Evolutionary conservation across 2,329 filamentous ascomycete genomes (phyloP).

Genomic region (Didymella pinodella): DNA sequence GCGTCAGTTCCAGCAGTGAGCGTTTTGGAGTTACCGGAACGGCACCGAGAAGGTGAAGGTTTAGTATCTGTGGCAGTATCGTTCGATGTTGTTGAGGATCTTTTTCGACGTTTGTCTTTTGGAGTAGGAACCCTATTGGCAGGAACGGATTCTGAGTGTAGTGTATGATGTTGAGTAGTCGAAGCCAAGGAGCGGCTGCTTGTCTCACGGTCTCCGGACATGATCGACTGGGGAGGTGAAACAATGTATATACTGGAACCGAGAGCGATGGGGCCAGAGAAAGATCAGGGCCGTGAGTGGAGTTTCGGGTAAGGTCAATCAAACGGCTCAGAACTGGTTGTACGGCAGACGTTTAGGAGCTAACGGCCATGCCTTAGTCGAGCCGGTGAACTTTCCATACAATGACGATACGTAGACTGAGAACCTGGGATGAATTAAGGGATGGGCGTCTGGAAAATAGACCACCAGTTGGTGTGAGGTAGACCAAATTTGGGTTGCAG

Average conservation of each 20-base stretch:
- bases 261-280: conserved; percentile 36
- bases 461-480: conserved; percentile 34
- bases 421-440: conserved; percentile 43
- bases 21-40: conserved; percentile 36
- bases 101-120: conserved; percentile 32
- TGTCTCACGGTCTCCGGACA: conserved; percentile 46
- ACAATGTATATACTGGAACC: conserved; percentile 45
- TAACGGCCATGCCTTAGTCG: conserved; percentile 43
- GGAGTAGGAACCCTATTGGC: conserved; percentile 23
- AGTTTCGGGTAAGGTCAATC: conserved; percentile 36
- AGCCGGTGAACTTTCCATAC: conserved; percentile 38
- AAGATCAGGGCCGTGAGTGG: conserved; percentile 46
- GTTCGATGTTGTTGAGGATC: conserved; percentile 39
- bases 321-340: conserved; percentile 45
- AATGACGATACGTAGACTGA: conserved; percentile 41
- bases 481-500: conserved; percentile 37
- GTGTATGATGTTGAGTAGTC: conserved; percentile 28
- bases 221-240: conserved; percentile 38
- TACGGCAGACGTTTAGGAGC: conserved; percentile 43
- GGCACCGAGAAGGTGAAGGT: conserved; percentile 37
- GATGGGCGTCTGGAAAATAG: conserved; percentile 37
- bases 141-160: conserved; percentile 35
- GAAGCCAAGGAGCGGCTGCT: conserved; percentile 44
- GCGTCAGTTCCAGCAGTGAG: conserved; percentile 34
- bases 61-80: conserved; percentile 35